Percentiles rank a stretch among this genome's conserved stretches.
Evolutionary conservation across 139 green algal species (phyloP).

Genomic region (Tetraselmis chui): DNA sequence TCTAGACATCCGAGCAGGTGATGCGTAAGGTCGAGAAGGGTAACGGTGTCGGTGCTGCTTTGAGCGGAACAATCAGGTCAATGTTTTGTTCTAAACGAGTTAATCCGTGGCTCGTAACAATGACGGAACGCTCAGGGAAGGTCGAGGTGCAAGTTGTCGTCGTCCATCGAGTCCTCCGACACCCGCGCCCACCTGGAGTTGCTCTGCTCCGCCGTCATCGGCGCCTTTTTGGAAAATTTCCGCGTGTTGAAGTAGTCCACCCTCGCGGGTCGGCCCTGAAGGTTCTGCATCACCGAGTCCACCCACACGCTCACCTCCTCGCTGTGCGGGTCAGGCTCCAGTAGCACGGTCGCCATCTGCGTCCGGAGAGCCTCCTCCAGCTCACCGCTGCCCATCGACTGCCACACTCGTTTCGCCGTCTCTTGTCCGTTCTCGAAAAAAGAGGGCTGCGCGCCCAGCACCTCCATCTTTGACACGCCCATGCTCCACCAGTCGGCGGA

Average conservation of each 20-base stretch:
- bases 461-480: not conserved
- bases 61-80: too few relatives aligned
- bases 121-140: too few relatives aligned
- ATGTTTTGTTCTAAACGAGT: too few relatives aligned
- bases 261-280: not conserved
- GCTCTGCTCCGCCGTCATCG: too few relatives aligned
- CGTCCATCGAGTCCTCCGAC: not conserved
- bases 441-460: not conserved
- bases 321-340: not conserved
- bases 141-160: too few relatives aligned
- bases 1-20: too few relatives aligned
- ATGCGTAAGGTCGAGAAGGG: too few relatives aligned
- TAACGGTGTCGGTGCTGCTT: too few relatives aligned
- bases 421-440: not conserved
- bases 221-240: not conserved
- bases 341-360: not conserved
- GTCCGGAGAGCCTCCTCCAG: not conserved
- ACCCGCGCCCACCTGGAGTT: not conserved
- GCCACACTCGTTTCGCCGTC: not conserved
- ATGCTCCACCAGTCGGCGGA: not conserved
- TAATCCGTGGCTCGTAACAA: too few relatives aligned
- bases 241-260: not conserved
- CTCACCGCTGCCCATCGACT: not conserved
- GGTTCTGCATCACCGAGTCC: not conserved
- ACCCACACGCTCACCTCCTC: not conserved